phyloP scores from a whole-genome alignment of 2,329 filamentous ascomycete genomes.

The Phaeosphaeriaceae sp. region DNA sequence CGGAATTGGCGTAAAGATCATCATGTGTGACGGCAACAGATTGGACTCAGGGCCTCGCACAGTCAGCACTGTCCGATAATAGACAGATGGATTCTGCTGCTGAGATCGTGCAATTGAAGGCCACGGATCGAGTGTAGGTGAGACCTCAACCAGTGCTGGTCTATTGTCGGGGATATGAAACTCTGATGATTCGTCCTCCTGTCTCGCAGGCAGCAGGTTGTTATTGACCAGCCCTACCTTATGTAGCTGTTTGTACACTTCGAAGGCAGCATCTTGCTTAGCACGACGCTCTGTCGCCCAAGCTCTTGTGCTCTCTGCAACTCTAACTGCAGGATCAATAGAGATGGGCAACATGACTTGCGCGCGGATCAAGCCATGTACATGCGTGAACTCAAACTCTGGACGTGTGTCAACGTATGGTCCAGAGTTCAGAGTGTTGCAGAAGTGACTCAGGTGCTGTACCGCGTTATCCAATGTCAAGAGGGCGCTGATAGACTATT shows the following conservation, averaged over 20 bases:
- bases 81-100: conserved; percentile 17
- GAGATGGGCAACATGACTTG: conserved; percentile 74
- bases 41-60: conserved; percentile 16
- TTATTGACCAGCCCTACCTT: conserved; percentile 76
- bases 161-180: conserved; percentile 32
- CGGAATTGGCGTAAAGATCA: conserved; percentile 27
- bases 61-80: conserved; percentile 28
- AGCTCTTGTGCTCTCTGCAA: conserved; percentile 55
- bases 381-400: conserved; percentile 67
- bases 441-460: conserved; percentile 84
- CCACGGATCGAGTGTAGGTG: conserved; percentile 42
- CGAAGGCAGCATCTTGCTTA: conserved; percentile 81
- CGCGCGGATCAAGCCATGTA: conserved; percentile 53
- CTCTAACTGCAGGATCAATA: conserved; percentile 68
- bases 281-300: conserved; percentile 79
- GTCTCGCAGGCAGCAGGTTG: conserved; percentile 71
- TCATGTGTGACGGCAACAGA: conserved; percentile 20
- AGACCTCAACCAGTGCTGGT: conserved; percentile 34
- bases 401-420: conserved; percentile 71
- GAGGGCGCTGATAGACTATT: conserved; percentile 59
- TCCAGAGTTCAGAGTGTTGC: conserved; percentile 63
- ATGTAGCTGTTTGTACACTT: conserved; percentile 76
- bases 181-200: conserved; percentile 27
- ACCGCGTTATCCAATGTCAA: conserved; percentile 77
- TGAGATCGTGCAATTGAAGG: conserved; percentile 18